Evolutionary conservation across 192 early-diverging fungal species (phyloP), one percentile per base, ranked within the genome.

Genomic region (Funneliformis mosseae): DNA sequence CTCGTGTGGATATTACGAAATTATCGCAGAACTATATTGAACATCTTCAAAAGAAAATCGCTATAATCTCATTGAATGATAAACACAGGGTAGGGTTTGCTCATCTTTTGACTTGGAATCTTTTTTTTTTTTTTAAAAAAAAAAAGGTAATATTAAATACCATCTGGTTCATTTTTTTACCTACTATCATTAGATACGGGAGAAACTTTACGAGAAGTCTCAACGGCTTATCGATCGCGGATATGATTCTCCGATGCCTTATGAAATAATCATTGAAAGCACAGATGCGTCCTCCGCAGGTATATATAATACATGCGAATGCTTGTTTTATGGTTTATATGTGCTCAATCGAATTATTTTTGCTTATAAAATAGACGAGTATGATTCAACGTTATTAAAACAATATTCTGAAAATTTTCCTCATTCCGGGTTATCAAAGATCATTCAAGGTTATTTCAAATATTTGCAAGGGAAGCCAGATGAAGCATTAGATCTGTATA

Each of bases 231-330:
- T 86, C 14, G 39, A 81, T 23, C 45, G 76, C 14, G 61, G 78
- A 67, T 66, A 45, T 12, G 33, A 79, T 63, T 77, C 83, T 16
- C 77, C 84, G 21, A 28, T 87, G 16, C 84, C 88, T 21, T 88
- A 85, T 72, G 87, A 91, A 77, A 72, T 88, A 2, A 27, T 88
- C 5, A 83, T 91, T 55, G 89, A 89, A 69, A 83, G 82, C 43
- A 84, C 80, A 0, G 81, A 91, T 73, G 84, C 81, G 5, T 60
- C 55, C 21, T 77, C 61, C 69, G 74, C 82, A 39, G 84, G 86
- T 85, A 84, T 69, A n/a, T n/a, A 9, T 7, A 21, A 48, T 46
- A 11, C 16, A 23, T 50, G 3, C 62, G 28, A 23, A 28, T 4
- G 48, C 60, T 59, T 27, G 50, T n/a, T 2, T 33, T 21, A 70